These are phyloP conservation scores for Penicillium fuscoglaucum DNA, from an alignment of 2,329 filamentous ascomycete genomes.

Conservation along the genomic window DNA sequence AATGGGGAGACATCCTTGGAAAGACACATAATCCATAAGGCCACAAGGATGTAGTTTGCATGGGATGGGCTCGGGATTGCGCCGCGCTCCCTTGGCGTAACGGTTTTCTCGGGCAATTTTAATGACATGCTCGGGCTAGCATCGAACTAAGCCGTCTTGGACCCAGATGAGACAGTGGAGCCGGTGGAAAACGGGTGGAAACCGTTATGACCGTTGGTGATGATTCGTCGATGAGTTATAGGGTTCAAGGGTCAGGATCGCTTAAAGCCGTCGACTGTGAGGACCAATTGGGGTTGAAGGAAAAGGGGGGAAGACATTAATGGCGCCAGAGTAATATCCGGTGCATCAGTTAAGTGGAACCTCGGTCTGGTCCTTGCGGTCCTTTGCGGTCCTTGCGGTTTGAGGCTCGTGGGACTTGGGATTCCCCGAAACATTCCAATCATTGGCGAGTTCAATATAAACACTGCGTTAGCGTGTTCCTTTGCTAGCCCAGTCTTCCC, in stretches of 20 bases:
- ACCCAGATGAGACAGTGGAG: slow-evolving; percentile 19
- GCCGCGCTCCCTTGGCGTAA: slow-evolving; percentile 31
- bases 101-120: slow-evolving; percentile 29
- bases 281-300: slow-evolving; percentile 9
- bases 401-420: slow-evolving; percentile 3
- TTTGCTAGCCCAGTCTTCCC: not conserved
- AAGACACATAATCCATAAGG: slow-evolving; percentile 12
- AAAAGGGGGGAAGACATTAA: slow-evolving; percentile 1
- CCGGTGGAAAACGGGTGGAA: not conserved
- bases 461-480: slow-evolving; percentile 3
- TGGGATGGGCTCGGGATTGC: slow-evolving; percentile 25
- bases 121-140: slow-evolving; percentile 25
- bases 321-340: slow-evolving; percentile 22
- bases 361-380: not conserved
- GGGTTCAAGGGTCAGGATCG: slow-evolving; percentile 27
- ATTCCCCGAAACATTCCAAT: slow-evolving; percentile 1
- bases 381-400: not conserved
- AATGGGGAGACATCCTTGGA: not conserved
- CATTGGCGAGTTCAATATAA: slow-evolving; percentile 9
- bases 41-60: slow-evolving; percentile 28
- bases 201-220: not conserved
- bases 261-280: slow-evolving; percentile 13
- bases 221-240: slow-evolving; percentile 23
- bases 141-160: slow-evolving; percentile 23
- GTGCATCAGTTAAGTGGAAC: slow-evolving; percentile 33